phyloP scores from a whole-genome alignment of 116 monocot genomes.

The Iris pallida region DNA sequence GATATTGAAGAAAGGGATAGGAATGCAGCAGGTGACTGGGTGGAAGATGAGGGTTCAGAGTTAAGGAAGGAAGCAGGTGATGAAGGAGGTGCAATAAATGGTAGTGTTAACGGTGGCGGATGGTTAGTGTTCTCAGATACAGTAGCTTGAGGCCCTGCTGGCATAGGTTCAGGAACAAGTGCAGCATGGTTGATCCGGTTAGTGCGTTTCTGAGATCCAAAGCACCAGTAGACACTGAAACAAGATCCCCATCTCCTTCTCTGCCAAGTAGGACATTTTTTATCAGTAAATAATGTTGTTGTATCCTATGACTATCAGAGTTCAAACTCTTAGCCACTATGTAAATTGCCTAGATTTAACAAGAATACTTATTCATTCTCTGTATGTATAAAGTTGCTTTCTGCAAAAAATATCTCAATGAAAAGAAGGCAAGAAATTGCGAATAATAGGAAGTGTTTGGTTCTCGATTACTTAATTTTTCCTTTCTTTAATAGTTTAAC shows the following conservation, averaged over 20 bases:
- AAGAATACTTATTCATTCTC: too few species aligned
- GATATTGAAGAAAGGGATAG: constrained; percentile 36
- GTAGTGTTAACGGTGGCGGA: constrained; percentile 22
- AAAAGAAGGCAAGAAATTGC: too few species aligned
- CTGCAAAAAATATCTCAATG: too few species aligned
- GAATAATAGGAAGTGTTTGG: too few species aligned
- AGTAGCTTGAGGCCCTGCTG: constrained; percentile 14
- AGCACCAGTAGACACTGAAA: constrained; percentile 75
- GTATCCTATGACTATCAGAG: too few species aligned
- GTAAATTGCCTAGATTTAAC: too few species aligned
- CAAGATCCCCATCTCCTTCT: constrained; percentile 61
- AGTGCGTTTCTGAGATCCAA: constrained; percentile 47
- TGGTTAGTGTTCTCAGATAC: constrained; percentile 29
- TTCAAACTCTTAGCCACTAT: too few species aligned
- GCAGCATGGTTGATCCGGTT: constrained; percentile 60
- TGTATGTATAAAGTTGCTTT: too few species aligned
- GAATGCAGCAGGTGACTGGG: constrained; percentile 53
- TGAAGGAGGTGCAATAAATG: constrained; percentile 72
- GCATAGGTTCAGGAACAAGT: constrained; percentile 46
- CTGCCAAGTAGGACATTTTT: constrained; percentile 21
- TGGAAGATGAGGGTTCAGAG: constrained; percentile 53
- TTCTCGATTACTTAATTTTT: too few species aligned
- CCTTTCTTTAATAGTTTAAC: too few species aligned
- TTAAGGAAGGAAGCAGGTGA: constrained; percentile 77
- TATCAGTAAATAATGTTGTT: too few species aligned